phyloP scores from a whole-genome alignment of 83 land plant genomes.

The Diphasiastrum complanatum region DNA sequence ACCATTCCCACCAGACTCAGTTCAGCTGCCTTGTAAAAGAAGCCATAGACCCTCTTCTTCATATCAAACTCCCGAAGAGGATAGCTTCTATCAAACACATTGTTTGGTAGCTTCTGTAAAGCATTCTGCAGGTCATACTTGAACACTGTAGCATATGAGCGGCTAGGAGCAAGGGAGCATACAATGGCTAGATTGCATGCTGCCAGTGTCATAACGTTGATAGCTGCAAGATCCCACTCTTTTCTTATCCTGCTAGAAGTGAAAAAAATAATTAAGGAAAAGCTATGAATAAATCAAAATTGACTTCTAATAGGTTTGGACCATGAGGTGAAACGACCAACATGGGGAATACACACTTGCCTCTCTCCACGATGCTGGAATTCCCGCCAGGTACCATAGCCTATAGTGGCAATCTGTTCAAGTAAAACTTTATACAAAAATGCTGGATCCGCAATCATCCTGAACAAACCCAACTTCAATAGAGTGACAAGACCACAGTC shows the following conservation, averaged over 20 bases:
- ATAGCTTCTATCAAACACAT: conserved; percentile 90
- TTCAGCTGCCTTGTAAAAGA: no score
- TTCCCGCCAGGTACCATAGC: conserved; percentile 79
- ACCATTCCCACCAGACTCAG: no score
- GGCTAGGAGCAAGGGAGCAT: conserved; percentile 96
- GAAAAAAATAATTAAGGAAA: not conserved
- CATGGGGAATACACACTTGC: conserved; percentile 33
- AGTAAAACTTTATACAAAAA: conserved; percentile 62
- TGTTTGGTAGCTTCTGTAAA: conserved; percentile 89
- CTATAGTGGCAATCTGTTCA: conserved; percentile 63
- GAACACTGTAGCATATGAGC: conserved; percentile 85
- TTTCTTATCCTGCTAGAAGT: conserved; percentile 56
- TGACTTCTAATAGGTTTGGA: not conserved
- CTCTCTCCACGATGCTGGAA: conserved; percentile 74
- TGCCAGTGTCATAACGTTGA: conserved; percentile 70
- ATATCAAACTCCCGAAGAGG: no score
- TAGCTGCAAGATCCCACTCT: conserved; percentile 86
- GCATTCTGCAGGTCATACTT: conserved; percentile 77
- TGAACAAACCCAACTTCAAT: no score
- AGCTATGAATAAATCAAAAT: not conserved
- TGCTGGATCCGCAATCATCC: conserved; percentile 92
- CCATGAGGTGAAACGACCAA: not conserved
- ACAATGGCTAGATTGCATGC: conserved; percentile 74
- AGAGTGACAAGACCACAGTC: not conserved
- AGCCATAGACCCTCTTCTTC: no score